Evolutionary conservation across 805 yeast genomes (phyloP), one percentile per base, ranked within the genome.

Genomic region (Kodamaea laetipori): DNA sequence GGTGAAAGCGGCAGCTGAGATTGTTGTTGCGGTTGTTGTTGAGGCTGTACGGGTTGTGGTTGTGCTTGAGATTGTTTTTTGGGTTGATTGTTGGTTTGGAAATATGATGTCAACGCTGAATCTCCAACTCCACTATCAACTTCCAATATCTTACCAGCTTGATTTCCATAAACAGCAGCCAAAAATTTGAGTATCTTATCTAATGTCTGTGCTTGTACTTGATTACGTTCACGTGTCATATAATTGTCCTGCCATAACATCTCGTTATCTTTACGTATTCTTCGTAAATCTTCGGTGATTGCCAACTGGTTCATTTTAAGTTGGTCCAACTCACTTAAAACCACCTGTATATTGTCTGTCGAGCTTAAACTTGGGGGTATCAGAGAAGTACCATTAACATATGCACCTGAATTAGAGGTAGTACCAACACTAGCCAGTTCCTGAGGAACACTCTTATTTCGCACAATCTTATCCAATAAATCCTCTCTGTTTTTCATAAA

Each of bases 171-270:
- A 3, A 92, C 77, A 4, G 90, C 79, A 2, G 97, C 95, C 55
- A 94, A 71, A 52, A 94, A 92, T 53, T 94, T 79, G 55, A 94
- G 66, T 39, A 94, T 92, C 50, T 87, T 85, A 51, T 90, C 95
- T 44, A 94, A 72, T 16, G 96, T 88, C 49, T 86, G 92, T 31
- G 92, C 82, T 60, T 94, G 98, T 25, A 82, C 76, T 54, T 84
- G 80, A 62, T 90, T 87, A 50, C 90, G 78, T 60, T 92, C 97
- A 42, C 97, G 74, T 4, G 92, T 84, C 45, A 82, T 67, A 59
- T 76, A 82, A 56, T 89, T 84, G 59, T 94, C 98, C 48, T 84
- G 83, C 99, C 99, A 94, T 35, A 94, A 66, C 55, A 88, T 64
- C 60, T 88, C 92, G 66, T 92, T 94, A 59, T 94, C 98, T 47